These are phyloP conservation scores for Colletotrichum tropicale DNA, from an alignment of 2,329 filamentous ascomycete genomes.

Conservation along the genomic window DNA sequence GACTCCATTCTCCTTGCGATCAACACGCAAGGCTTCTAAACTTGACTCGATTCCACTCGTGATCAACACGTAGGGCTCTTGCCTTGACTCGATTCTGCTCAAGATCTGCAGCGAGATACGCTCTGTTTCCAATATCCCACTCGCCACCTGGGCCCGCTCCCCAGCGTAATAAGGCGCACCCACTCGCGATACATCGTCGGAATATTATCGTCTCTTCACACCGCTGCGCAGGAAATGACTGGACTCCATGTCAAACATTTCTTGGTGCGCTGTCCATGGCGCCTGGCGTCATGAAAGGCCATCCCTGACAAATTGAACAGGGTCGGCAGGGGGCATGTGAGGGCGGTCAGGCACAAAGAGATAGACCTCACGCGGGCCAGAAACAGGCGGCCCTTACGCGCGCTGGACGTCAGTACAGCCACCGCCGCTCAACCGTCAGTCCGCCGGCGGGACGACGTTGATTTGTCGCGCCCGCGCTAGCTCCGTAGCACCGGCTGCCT, in stretches of 20 bases:
- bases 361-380: not conserved
- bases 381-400: conserved; percentile 2
- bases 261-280: not conserved
- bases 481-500: not conserved
- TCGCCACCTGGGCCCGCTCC: not conserved
- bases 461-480: not conserved
- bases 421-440: not conserved
- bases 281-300: not conserved
- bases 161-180: not conserved
- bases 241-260: not conserved
- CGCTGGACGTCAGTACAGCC: not conserved
- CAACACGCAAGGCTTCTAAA: not conserved
- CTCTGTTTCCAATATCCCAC: not conserved
- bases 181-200: conserved; percentile 3
- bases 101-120: not conserved
- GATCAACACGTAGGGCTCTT: not conserved
- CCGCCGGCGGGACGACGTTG: not conserved
- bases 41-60: not conserved
- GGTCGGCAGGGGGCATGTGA: not conserved
- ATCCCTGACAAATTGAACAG: conserved; percentile 8
- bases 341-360: conserved; percentile 14
- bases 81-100: not conserved
- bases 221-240: conserved; percentile 9
- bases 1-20: not conserved
- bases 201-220: conserved; percentile 10